Evolutionary conservation across 768 basidiomycete genomes (phyloP).

Genomic region (Phylloporus sp.): DNA sequence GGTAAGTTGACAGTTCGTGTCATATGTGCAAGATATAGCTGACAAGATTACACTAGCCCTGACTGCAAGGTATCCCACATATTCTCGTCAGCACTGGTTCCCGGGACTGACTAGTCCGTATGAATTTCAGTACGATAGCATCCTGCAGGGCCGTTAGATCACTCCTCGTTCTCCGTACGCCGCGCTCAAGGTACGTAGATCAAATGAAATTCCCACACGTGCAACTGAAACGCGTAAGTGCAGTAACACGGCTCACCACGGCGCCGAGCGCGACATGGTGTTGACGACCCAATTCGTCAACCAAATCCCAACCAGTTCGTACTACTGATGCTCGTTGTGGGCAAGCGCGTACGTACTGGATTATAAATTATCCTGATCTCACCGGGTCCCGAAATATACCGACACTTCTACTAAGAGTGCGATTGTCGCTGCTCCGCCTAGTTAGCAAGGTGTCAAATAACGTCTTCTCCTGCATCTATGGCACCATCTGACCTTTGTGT

Average conservation of each 20-base stretch:
- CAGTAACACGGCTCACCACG: neutral
- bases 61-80: conserved; percentile 7
- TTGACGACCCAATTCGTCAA: conserved; percentile 4
- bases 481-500: no score
- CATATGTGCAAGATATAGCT: neutral
- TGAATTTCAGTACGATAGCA: conserved; percentile 10
- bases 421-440: no score
- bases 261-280: neutral
- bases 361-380: neutral
- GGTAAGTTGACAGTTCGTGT: conserved; percentile 1
- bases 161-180: conserved; percentile 2
- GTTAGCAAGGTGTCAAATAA: no score
- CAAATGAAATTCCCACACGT: neutral
- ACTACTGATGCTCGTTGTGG: conserved; percentile 22
- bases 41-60: conserved; percentile 4
- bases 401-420: no score
- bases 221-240: neutral
- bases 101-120: neutral
- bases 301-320: neutral
- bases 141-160: conserved; percentile 15
- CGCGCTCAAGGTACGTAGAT: neutral
- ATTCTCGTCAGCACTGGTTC: neutral
- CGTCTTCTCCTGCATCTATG: no score
- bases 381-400: neutral
- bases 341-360: neutral